Conservation (phyloP, 108 stramenopile species). For the Schizochytrium sp. region DNA sequence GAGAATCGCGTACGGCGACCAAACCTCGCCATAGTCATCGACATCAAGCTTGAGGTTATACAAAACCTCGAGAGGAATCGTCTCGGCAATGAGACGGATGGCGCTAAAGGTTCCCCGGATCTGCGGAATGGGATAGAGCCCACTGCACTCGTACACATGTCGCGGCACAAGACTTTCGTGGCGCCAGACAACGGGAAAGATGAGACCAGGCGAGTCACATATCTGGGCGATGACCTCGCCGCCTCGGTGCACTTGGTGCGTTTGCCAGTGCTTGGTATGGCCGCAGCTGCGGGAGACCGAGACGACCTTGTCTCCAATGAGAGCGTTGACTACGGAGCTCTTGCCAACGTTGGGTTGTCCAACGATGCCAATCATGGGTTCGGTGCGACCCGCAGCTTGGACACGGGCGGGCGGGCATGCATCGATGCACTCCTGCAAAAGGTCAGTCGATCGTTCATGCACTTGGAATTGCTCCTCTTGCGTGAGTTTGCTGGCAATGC, state of each 20-base stretch:
- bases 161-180: background rate
- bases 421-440: background rate
- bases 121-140: slow-evolving; percentile 91
- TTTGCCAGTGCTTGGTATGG: slow-evolving; percentile 99
- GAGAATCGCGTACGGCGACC: slow-evolving; percentile 15
- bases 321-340: slow-evolving; percentile 86
- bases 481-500: background rate
- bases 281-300: slow-evolving; percentile 93
- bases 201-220: slow-evolving; percentile 97
- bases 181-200: slow-evolving; percentile 89
- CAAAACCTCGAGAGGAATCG: slow-evolving; percentile 67
- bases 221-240: slow-evolving; percentile 62
- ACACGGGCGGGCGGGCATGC: background rate
- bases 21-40: background rate
- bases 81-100: slow-evolving; percentile 70
- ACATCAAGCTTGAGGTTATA: background rate
- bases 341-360: slow-evolving; percentile 96
- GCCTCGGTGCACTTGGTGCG: slow-evolving; percentile 20
- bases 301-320: slow-evolving; percentile 70
- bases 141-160: slow-evolving; percentile 57
- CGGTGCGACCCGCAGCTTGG: background rate
- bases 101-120: slow-evolving; percentile 90
- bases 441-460: background rate
- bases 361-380: slow-evolving; percentile 73
- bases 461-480: background rate